A percentile compares a stretch with the other conserved stretches of the same genome.
phyloP scores from a whole-genome alignment of 2,329 filamentous ascomycete species.

The Zarea fungicola region DNA sequence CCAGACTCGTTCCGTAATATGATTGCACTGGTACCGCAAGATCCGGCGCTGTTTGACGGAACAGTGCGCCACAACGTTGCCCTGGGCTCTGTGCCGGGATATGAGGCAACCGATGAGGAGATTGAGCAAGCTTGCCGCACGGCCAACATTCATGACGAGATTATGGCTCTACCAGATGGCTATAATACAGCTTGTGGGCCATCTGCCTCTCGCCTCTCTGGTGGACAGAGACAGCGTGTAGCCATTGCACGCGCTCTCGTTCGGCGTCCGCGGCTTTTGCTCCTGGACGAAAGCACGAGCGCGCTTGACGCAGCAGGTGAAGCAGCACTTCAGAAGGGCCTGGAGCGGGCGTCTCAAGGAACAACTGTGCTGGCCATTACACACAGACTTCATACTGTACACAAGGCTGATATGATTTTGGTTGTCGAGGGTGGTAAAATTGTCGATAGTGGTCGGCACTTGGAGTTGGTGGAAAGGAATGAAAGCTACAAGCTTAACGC shows the following conservation, averaged over 20 bases:
- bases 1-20: conserved; percentile 34
- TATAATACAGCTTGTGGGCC: conserved; percentile 59
- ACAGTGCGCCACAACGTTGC: conserved; percentile 44
- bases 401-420: conserved; percentile 42
- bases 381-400: conserved; percentile 43
- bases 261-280: conserved; percentile 58
- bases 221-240: conserved; percentile 67
- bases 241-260: conserved; percentile 67
- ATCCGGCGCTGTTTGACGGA: conserved; percentile 45
- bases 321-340: conserved; percentile 53
- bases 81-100: conserved; percentile 44
- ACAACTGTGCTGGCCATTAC: conserved; percentile 46
- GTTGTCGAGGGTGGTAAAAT: conserved; percentile 20
- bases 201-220: conserved; percentile 62
- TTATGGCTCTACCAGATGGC: conserved; percentile 50
- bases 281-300: conserved; percentile 72
- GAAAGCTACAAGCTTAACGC: conserved; percentile 27
- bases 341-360: conserved; percentile 45
- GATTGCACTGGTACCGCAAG: conserved; percentile 47
- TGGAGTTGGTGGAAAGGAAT: conserved; percentile 18
- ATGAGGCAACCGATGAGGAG: conserved; percentile 47
- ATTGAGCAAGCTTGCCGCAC: conserved; percentile 57
- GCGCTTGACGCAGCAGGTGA: conserved; percentile 63
- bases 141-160: conserved; percentile 61
- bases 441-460: conserved; percentile 19